phyloP scores from a whole-genome alignment of 176 grass and related monocot species.

The Eremochloa ophiuroides region DNA sequence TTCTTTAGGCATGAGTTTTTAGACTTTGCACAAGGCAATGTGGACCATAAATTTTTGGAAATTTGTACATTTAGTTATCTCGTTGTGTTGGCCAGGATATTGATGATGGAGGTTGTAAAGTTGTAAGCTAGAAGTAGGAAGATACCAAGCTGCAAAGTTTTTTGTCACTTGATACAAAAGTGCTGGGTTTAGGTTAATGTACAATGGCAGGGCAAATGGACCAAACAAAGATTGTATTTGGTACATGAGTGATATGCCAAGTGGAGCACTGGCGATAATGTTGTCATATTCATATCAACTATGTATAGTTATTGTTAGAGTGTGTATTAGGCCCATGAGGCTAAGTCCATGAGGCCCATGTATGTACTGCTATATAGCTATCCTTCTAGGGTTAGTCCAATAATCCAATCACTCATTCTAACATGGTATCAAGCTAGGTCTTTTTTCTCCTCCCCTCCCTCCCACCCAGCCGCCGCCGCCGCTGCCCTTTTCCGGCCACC shows the following conservation, averaged over 20 bases:
- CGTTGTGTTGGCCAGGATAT: slow-evolving; percentile 20
- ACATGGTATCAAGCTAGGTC: no score
- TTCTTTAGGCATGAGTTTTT: slow-evolving; percentile 5
- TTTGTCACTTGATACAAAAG: neutral
- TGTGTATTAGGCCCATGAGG: no score
- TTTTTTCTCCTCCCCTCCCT: no score
- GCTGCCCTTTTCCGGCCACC: no score
- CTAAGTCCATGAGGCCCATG: no score
- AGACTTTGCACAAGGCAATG: neutral
- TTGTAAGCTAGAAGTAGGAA: slow-evolving; percentile 31
- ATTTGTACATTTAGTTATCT: neutral
- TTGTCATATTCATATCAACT: neutral
- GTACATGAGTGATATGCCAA: no score
- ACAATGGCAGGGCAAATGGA: neutral
- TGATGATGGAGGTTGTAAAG: slow-evolving; percentile 1
- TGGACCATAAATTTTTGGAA: neutral
- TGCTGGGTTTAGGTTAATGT: neutral
- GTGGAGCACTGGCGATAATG: neutral
- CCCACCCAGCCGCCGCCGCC: no score
- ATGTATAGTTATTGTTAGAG: no score
- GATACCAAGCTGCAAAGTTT: neutral
- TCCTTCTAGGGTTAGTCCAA: no score
- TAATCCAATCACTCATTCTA: no score
- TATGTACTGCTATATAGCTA: no score
- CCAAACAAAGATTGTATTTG: neutral